phyloP scores from a whole-genome alignment of 352 stramenopile species.

The Phytophthora sojae region DNA sequence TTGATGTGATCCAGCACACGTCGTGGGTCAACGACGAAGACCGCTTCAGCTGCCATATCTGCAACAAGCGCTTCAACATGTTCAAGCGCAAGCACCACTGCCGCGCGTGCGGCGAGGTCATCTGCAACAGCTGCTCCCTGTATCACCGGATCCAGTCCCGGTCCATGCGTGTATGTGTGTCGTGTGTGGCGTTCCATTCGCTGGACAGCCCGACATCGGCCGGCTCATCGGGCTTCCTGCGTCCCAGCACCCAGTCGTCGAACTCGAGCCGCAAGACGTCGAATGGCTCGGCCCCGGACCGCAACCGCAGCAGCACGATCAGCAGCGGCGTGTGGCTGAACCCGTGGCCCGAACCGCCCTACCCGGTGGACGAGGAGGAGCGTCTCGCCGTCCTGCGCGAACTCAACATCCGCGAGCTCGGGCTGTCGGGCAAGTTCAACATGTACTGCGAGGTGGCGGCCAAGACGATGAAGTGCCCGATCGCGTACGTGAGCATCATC shows the following conservation, averaged over 20 bases:
- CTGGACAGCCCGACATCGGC: conserved; percentile 78
- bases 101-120: conserved; percentile 84
- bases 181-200: conserved; percentile 85
- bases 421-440: conserved; percentile 84
- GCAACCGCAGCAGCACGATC: conserved; percentile 60
- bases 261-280: conserved; percentile 70
- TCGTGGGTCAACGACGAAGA: conserved; percentile 90
- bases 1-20: conserved; percentile 82
- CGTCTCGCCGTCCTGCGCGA: conserved; percentile 75
- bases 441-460: conserved; percentile 89
- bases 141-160: conserved; percentile 87
- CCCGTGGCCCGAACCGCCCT: conserved; percentile 83
- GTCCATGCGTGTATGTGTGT: conserved; percentile 88
- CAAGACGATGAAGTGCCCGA: conserved; percentile 91
- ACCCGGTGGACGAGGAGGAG: conserved; percentile 82
- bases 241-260: conserved; percentile 42
- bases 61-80: conserved; percentile 90
- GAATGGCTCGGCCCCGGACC: conserved; percentile 44
- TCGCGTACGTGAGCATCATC: conserved; percentile 89
- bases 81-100: conserved; percentile 92
- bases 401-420: conserved; percentile 82
- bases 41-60: conserved; percentile 88
- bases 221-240: conserved; percentile 50
- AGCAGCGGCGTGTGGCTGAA: conserved; percentile 80
- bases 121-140: conserved; percentile 86